phyloP scores from a whole-genome alignment of 345 rosid genomes.

The rapeseed (Brassica napus) region DNA sequence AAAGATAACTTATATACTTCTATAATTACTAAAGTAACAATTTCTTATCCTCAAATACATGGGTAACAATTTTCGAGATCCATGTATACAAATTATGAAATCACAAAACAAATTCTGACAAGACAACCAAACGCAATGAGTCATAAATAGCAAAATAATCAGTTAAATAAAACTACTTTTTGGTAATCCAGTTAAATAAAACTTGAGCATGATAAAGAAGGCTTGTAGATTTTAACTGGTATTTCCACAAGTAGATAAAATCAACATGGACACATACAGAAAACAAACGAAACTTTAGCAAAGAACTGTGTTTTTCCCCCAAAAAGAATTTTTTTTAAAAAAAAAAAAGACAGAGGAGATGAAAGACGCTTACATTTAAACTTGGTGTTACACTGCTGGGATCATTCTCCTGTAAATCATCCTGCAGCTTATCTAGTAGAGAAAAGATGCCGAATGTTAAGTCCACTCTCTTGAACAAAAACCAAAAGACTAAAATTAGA shows the following conservation, averaged over 20 bases:
- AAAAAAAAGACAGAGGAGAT: constrained; percentile 3
- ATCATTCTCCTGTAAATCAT: constrained; percentile 38
- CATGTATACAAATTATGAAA: too few species aligned
- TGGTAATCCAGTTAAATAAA: background rate
- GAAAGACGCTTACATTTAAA: constrained; percentile 43
- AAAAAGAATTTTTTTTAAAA: background rate
- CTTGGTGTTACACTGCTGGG: constrained; percentile 29
- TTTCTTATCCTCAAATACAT: too few species aligned
- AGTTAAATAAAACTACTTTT: background rate
- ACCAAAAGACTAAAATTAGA: background rate
- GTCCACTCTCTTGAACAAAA: constrained; percentile 3
- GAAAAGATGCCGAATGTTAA: constrained; percentile 23
- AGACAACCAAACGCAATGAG: too few species aligned
- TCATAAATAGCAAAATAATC: background rate
- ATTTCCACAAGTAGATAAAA: background rate
- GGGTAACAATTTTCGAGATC: too few species aligned
- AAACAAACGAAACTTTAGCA: background rate
- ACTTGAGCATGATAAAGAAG: background rate
- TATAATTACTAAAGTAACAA: too few species aligned
- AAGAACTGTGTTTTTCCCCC: background rate
- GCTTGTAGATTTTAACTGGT: constrained; percentile 5
- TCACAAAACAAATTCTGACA: too few species aligned
- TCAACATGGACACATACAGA: background rate
- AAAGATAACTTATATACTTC: too few species aligned
- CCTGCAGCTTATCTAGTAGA: constrained; percentile 34